Evolutionary conservation across 148 eudicot species (phyloP), one percentile per base, ranked within the genome.

Genomic region (Bassia scoparia): DNA sequence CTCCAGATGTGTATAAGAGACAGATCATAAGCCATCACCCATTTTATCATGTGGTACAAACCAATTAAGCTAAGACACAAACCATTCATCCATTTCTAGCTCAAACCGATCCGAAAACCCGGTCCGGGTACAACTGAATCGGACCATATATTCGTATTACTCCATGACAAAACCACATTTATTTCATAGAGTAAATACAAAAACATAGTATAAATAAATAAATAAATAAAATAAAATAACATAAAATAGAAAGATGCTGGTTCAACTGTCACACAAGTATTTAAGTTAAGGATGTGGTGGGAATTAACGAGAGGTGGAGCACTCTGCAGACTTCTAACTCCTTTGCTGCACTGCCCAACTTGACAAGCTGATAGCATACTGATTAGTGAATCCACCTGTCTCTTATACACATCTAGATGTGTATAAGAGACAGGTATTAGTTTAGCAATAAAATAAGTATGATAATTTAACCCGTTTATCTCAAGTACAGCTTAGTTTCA

Each of bases 251-350:
- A n/a, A 41, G 43, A 20, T 13, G 49, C 61, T 35, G 33, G 7
- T 54, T 18, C 49, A 55, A 54, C 46, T 70, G n/a, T n/a, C n/a
- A n/a, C n/a, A n/a, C n/a, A n/a, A 44, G 49, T 34, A 46, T 27
- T 44, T 20, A 48, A 13, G 52, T 43, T 24, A 29, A 34, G 35
- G 20, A 11, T 68, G 70, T 65, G 77, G 63, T 65, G 77, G 70
- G 37, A 53, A 65, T 16, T 64, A 3, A 52, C 54, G 41, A 65
- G 62, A 64, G 70, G 77, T 74, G 38, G 38, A 63, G 38, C 70
- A 4, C 26, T 35, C 63, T 54, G 62, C 12, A 41, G 12, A 37
- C 44, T 64, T 26, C 18, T 3, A 31, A 30, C 24, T 60, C 27
- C 70, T 7, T 52, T 53, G 27, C 64, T n/a, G 62, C 61, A 69